Base-by-base conservation (phyloP, 2,329 filamentous ascomycete genomes). In the Capronia americana region DNA sequence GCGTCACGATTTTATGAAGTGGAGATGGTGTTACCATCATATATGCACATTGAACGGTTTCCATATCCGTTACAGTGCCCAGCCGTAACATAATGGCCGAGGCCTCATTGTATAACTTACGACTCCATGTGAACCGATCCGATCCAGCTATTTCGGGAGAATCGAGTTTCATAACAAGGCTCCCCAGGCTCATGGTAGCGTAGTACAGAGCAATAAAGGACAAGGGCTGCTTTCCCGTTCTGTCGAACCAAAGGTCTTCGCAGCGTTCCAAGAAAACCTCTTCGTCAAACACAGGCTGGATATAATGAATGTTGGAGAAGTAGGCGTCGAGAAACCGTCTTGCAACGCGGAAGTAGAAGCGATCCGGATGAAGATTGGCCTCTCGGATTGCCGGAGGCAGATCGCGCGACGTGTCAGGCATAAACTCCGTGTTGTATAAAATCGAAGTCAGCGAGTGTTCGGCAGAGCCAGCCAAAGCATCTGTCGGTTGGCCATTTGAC, bases 141-240 rank as follows among this genome's bases (percentile, higher is more conserved):
- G 63, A 26, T 38, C 66, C 66, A 38, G 28, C 20, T n/a, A 63
- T 48, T 7, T 66, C 59, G 11, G 32, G 41, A 34, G 11, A 28
- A 23, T 66, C 66, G 8, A 46, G 55, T 4, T 32, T 57, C 48
- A 63, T 68, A 41, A 83, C 77, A 3, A 84, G 70, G 1, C 82
- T 79, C 1, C 82, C 82, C 41, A 84, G 74, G 0, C 82, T 82
- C 2, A 84, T 69, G 3, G 83, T 73, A 63, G 79, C 82, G 67
- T 83, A 79, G 63, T 84, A 84, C 1, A 84, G 69, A 0, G 82
- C 81, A 4, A 81, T 73, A 60, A 84, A 84, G 56, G 81, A 83
- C 12, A 75, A 74, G 12, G 76, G 72, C 3, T 75, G 75, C 4
- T 72, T 72, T 6, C 69, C 70, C 14, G 68, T 67, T 24, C 71